phyloP scores from a whole-genome alignment of 371 early-diverging fungal genomes.

The Mucor plumbeus region DNA sequence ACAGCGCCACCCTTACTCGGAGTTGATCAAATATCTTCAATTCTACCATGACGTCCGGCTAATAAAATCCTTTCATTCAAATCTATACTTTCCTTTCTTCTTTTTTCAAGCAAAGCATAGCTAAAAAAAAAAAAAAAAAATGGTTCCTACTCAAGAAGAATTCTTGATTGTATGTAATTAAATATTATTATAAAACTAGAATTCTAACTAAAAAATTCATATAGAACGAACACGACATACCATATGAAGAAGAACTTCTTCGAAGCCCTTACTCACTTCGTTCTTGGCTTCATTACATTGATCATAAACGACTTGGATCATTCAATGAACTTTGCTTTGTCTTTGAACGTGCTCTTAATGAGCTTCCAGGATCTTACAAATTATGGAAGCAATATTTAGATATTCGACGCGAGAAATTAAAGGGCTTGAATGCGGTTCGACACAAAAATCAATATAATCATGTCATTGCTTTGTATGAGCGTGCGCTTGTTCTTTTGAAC shows the following conservation, averaged over 20 bases:
- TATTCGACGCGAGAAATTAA: conserved; percentile 63
- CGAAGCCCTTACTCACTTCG: conserved; percentile 84
- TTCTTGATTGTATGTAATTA: conserved; percentile 29
- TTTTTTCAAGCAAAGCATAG: too few relatives aligned
- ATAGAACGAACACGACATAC: conserved; percentile 71
- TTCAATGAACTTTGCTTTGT: conserved; percentile 62
- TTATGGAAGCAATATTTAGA: conserved; percentile 94
- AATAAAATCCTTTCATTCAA: too few relatives aligned
- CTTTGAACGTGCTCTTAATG: conserved; percentile 87
- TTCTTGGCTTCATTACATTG: conserved; percentile 90
- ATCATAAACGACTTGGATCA: conserved; percentile 73
- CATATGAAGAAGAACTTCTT: conserved; percentile 91
- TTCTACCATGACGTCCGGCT: too few relatives aligned
- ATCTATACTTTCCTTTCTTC: too few relatives aligned
- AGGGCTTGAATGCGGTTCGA: conserved; percentile 53
- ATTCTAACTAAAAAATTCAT: neutral
- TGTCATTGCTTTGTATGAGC: conserved; percentile 82
- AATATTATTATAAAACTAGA: neutral
- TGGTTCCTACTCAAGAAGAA: conserved; percentile 24
- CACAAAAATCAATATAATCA: conserved; percentile 64
- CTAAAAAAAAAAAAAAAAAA: too few relatives aligned
- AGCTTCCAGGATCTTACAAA: conserved; percentile 94
- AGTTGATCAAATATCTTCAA: too few relatives aligned
- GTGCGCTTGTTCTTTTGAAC: conserved; percentile 86
- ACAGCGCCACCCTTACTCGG: too few relatives aligned